phyloP scores from a whole-genome alignment of 805 yeast species.

The Lipomyces sp. region DNA sequence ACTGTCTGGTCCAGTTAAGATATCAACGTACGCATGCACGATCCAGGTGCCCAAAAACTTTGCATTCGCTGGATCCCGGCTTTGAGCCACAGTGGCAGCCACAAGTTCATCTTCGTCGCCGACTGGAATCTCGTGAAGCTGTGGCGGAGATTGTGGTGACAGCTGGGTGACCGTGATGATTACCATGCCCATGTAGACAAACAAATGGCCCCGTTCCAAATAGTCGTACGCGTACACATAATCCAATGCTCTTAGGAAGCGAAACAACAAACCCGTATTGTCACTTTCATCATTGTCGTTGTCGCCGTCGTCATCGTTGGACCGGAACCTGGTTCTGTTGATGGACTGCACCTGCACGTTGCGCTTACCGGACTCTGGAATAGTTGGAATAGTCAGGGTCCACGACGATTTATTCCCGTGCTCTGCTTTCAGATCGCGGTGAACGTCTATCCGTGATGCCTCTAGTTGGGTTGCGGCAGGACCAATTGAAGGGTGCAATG shows the following conservation, averaged over 20 bases:
- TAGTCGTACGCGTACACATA: slow-evolving; percentile 35
- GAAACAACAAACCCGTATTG: slow-evolving; percentile 19
- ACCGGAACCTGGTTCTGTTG: slow-evolving; percentile 13
- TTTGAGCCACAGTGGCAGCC: slow-evolving; percentile 25
- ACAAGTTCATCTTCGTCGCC: slow-evolving; percentile 18
- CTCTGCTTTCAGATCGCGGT: slow-evolving; percentile 14
- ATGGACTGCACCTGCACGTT: slow-evolving; percentile 30
- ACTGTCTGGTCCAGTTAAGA: slow-evolving; percentile 20
- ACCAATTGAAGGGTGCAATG: not conserved
- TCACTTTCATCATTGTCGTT: not conserved
- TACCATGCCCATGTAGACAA: slow-evolving; percentile 28
- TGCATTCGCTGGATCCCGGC: slow-evolving; percentile 19
- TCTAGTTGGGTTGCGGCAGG: slow-evolving; percentile 27
- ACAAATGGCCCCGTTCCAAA: slow-evolving; percentile 25
- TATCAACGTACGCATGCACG: slow-evolving; percentile 35
- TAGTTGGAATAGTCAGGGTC: slow-evolving; percentile 44
- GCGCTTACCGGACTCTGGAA: slow-evolving; percentile 50
- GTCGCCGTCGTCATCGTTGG: not conserved
- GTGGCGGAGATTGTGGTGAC: slow-evolving; percentile 27
- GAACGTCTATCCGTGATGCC: slow-evolving; percentile 30
- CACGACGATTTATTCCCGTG: slow-evolving; percentile 33
- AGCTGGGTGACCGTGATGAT: slow-evolving; percentile 23
- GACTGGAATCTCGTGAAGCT: slow-evolving; percentile 26
- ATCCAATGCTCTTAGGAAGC: slow-evolving; percentile 29
- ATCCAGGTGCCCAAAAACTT: slow-evolving; percentile 30